Base-by-base conservation (phyloP, 1,284 basidiomycete species). In the Butyriboletus appendiculatus region DNA sequence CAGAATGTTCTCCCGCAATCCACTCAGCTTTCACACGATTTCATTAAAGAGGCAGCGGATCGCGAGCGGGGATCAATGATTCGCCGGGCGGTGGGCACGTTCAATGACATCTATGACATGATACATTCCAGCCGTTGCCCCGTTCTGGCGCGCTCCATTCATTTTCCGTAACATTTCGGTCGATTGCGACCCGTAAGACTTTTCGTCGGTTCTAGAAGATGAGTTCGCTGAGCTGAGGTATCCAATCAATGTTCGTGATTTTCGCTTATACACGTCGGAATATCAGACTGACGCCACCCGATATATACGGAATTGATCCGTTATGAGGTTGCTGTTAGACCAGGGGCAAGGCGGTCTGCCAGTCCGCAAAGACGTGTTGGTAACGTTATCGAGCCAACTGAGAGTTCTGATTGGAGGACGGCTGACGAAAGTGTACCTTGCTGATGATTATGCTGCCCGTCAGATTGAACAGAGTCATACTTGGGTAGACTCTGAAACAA, bases 231-330 rank as follows among this genome's bases (percentile, higher is more conserved):
- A n/a, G 35, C 12, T n/a, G 16, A n/a, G 10, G 16, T 5, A 45
- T 18, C 62, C 57, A 65, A 65, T 65, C 65, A 53, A 20, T 20
- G 48, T 6, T 39, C 55, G 35, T 56, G 63, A 66, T 65, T 54
- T 30, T 66, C 65, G 64, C 62, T 59, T 64, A 50, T 22, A 10
- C n/a, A 34, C 38, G 44, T 44, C 18, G 41, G 44, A 34, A 40
- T 16, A 45, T 52, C 50, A 18, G 33, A 35, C 3, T 7, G 7
- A 50, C 46, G 45, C 48, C 52, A 53, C 50, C 20, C 33, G 26
- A 45, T 52, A 35, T 51, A 33, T n/a, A 28, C 10, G 15, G 38
- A 4, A 44, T 35, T 39, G 24, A 20, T 28, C 39, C 28, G 28
- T 28, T 28, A 10, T 28, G 28, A 10, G 28, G 28, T 10, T 28